Base-by-base conservation (phyloP, 2,329 filamentous ascomycete genomes). In the Penicillium sp. region DNA sequence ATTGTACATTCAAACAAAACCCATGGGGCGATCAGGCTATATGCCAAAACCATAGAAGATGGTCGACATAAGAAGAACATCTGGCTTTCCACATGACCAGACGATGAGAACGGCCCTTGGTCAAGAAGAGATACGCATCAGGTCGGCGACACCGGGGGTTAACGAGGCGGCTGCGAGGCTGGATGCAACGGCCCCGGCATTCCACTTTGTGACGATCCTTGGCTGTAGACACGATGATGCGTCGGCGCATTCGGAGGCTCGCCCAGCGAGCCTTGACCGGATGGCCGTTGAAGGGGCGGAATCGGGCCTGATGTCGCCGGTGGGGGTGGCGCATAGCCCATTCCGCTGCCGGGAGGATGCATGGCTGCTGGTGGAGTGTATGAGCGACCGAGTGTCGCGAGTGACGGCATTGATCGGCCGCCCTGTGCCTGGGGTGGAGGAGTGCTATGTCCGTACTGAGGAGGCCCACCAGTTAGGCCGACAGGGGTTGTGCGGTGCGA, bases 161-260 rank as follows among this genome's bases (percentile, higher is more conserved):
- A 62, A 33, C 66, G 67, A 56, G 65, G 62, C 9, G 53, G 61
- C 8, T 64, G 62, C 21, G 66, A 65, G 29, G 64, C 59, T 8
- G 63, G 66, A 18, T 64, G 61, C 45, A 69, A 49, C 31, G 56
- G 45, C 4, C 66, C 65, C 9, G 65, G 63, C 41, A 64, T 56
- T n/a, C 60, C 58, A 6, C 67, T 65, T 23, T 63, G 51, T 49
- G 61, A 60, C 2, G 68, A 70, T 9, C 70, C 68, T 49, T 73
- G 70, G 39, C 71, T 73, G 57, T 72, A 73, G 7, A 67, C 70
- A 16, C 70, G 68, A 48, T 73, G 69, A 54, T 73, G 71, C 12
- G 59, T 60, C 7, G 65, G 56, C 10, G 62, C 59, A 18, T 65
- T 53, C 1, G 58, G 46, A 36, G 56, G 41, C 13, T 69, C 68